Evolutionary conservation across 2,329 filamentous ascomycete genomes (phyloP), one percentile per base, ranked within the genome.

Genomic region (Epicoccum nigrum): DNA sequence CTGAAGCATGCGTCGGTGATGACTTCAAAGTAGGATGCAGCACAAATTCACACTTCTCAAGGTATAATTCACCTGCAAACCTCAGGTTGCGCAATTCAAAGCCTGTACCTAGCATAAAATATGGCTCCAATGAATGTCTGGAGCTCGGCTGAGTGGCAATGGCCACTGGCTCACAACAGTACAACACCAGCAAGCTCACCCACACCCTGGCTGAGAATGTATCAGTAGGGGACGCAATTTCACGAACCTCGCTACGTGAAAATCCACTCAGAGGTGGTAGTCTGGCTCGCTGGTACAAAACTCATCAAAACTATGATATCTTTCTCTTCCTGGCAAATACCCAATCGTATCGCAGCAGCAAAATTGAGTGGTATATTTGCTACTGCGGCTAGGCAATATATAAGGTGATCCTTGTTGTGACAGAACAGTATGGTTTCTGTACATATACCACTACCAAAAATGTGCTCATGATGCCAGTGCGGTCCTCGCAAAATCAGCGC

Each of bases 271-370:
- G 37, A 23, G 68, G 68, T 19, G 70, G 71, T 15, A 77, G 78
- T 7, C 69, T 81, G 4, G 71, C 75, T 2, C 69, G 77, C 81
- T 53, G 82, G 85, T 59, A 84, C 82, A n/a, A 82, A 85, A 43
- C 64, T 86, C n/a, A 80, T 86, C 50, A 83, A 86, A 55, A 79
- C 81, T 1, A 70, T 86, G 0, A 79, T 84, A 2, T 83, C 86
- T 62, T 86, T 86, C 61, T 79, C 82, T 51, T 77, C 83, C 6
- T 83, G 86, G 68, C 74, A 84, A 17, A 86, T 86, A 15, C 84
- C 84, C 0, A n/a, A n/a, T n/a, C n/a, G n/a, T n/a, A n/a, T n/a
- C n/a, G n/a, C n/a, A n/a, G n/a, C n/a, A n/a, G n/a, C n/a, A n/a
- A n/a, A n/a, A n/a, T n/a, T n/a, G n/a, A n/a, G n/a, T n/a, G n/a